phyloP scores from a whole-genome alignment of 1,284 basidiomycete genomes.

The Ustilago nuda region DNA sequence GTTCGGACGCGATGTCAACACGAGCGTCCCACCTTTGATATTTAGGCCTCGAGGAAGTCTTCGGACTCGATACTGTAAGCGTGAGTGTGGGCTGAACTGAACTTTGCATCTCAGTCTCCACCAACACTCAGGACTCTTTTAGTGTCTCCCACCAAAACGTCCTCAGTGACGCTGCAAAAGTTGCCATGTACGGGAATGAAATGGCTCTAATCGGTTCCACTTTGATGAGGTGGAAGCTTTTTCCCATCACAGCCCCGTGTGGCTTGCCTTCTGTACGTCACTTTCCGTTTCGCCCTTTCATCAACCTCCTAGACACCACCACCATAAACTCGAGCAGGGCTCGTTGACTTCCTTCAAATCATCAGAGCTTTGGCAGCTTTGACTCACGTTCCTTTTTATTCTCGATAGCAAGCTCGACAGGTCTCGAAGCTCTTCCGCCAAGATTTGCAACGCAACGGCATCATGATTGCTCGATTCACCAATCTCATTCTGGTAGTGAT shows the following conservation, averaged over 20 bases:
- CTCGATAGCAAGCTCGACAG: background rate
- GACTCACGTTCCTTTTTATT: background rate
- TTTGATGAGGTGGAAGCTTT: background rate
- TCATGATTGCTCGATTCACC: background rate
- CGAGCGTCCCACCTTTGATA: too few relatives aligned
- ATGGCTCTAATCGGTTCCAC: too few relatives aligned
- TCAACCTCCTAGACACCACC: background rate
- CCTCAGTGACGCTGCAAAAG: too few relatives aligned
- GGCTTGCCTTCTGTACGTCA: background rate
- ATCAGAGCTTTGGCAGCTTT: background rate
- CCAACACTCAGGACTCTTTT: background rate
- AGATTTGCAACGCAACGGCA: background rate
- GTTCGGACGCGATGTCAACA: too few relatives aligned
- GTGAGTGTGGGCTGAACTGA: background rate
- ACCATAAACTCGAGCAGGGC: background rate
- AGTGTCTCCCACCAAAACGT: too few relatives aligned
- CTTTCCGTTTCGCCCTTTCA: background rate
- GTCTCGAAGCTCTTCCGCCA: background rate
- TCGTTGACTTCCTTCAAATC: background rate
- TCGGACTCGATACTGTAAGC: too few relatives aligned
- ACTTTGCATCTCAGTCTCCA: background rate
- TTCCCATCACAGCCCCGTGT: background rate
- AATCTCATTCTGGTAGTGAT: background rate
- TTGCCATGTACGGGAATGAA: too few relatives aligned
- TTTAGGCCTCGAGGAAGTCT: background rate